Evolutionary conservation across 106 monocot species (phyloP).

Genomic region (Apostasia ramifera): DNA sequence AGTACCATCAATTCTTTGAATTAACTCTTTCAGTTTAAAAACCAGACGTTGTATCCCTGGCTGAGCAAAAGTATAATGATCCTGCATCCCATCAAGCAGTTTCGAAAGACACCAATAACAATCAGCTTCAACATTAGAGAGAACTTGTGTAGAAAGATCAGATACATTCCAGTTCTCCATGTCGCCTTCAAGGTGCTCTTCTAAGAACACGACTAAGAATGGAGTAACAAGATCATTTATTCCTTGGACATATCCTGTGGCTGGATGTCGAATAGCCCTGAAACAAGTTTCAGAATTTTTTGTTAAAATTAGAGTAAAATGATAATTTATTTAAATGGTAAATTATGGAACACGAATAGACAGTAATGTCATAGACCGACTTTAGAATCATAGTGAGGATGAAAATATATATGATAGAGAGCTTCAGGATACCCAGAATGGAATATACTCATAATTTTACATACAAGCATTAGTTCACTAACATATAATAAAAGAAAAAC

Average conservation of each 20-base stretch:
- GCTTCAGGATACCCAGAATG: too few relatives aligned
- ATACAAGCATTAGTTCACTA: too few relatives aligned
- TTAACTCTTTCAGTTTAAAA: slow-evolving; percentile 86
- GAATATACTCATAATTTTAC: too few relatives aligned
- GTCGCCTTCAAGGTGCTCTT: slow-evolving; percentile 77
- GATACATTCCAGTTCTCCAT: slow-evolving; percentile 72
- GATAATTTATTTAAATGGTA: too few relatives aligned
- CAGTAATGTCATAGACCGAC: too few relatives aligned
- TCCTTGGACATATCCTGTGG: slow-evolving; percentile 99
- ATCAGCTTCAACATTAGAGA: slow-evolving; percentile 87
- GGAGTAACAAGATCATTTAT: slow-evolving; percentile 98
- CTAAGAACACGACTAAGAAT: slow-evolving; percentile 84
- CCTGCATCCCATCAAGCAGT: slow-evolving; percentile 98
- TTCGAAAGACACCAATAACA: slow-evolving; percentile 99
- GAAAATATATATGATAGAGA: too few relatives aligned
- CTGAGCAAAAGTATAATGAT: slow-evolving; percentile 99
- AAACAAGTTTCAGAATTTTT: slow-evolving; percentile 4
- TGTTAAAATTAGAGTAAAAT: too few relatives aligned
- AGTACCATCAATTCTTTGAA: slow-evolving; percentile 89
- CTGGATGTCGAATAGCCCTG: slow-evolving; percentile 99
- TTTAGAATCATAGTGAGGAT: too few relatives aligned
- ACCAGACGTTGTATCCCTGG: slow-evolving; percentile 99
- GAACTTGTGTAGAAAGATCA: slow-evolving; percentile 57
- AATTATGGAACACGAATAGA: too few relatives aligned
- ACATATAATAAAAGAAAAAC: too few relatives aligned